phyloP scores from a whole-genome alignment of 148 eudicot species.

The Agrostemma githago region DNA sequence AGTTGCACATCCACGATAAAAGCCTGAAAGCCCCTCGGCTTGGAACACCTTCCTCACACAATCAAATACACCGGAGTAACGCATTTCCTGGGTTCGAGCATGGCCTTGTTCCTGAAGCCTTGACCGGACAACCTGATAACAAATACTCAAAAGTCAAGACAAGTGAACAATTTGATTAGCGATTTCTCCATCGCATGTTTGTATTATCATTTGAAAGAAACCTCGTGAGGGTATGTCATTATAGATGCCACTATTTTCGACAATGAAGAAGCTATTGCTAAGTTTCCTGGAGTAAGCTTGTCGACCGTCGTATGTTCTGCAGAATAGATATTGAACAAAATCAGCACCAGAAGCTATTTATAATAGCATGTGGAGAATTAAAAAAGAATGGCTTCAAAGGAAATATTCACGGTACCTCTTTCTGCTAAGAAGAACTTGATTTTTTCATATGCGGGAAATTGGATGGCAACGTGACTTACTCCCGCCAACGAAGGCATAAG shows the following conservation, averaged over 20 bases:
- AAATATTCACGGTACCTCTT: constrained; percentile 42
- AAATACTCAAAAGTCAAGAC: constrained; percentile 7
- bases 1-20: constrained; percentile 93
- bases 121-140: constrained; percentile 74
- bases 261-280: constrained; percentile 71
- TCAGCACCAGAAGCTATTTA: constrained; percentile 4
- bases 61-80: constrained; percentile 67
- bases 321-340: constrained; percentile 9
- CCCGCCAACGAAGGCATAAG: constrained; percentile 93
- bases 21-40: constrained; percentile 65
- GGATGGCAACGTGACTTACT: constrained; percentile 88
- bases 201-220: constrained; percentile 21
- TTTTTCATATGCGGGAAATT: constrained; percentile 87
- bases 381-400: background rate
- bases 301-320: constrained; percentile 59
- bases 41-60: constrained; percentile 46
- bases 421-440: constrained; percentile 69
- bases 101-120: constrained; percentile 94
- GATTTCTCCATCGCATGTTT: background rate
- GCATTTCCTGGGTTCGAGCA: constrained; percentile 38
- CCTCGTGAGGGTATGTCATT: constrained; percentile 91
- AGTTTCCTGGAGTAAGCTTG: constrained; percentile 53
- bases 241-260: constrained; percentile 78
- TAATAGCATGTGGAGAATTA: background rate
- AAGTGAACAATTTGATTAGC: background rate